phyloP scores from a whole-genome alignment of 768 basidiomycete genomes.

The Tylopilus rubrobrunneus region DNA sequence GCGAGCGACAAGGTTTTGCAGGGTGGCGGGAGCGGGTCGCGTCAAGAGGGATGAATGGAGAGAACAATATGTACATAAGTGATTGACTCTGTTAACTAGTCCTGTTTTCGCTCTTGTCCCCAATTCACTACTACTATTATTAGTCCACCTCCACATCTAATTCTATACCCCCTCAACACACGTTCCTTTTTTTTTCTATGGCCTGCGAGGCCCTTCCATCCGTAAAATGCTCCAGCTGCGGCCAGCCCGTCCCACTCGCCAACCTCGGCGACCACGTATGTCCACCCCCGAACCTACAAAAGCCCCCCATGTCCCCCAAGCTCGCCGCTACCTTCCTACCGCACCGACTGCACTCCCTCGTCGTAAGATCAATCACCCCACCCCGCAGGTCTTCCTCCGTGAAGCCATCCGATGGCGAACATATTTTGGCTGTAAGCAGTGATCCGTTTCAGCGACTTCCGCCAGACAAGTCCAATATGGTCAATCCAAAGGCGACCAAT shows the following conservation, averaged over 20 bases:
- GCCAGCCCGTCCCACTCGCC: conserved; percentile 62
- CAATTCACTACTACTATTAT: conserved; percentile 1
- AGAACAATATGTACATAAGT: conserved; percentile 17
- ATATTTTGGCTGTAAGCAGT: conserved; percentile 10
- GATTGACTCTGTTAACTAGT: neutral
- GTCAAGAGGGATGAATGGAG: neutral
- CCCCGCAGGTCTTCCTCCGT: conserved; percentile 7
- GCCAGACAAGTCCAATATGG: conserved; percentile 20
- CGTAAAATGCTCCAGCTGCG: conserved; percentile 83
- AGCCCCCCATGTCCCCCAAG: conserved; percentile 33
- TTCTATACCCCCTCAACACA: conserved; percentile 24
- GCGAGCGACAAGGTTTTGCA: conserved; percentile 2
- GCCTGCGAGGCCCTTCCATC: conserved; percentile 62
- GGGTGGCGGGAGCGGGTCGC: neutral
- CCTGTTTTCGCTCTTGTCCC: neutral
- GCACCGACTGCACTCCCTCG: conserved; percentile 45
- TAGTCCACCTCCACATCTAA: conserved; percentile 15
- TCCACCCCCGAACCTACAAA: conserved; percentile 36
- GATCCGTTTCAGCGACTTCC: conserved; percentile 28
- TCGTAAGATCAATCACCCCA: conserved; percentile 23
- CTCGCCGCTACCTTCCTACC: conserved; percentile 43
- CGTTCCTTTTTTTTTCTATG: conserved; percentile 22
- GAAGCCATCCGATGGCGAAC: conserved; percentile 7
- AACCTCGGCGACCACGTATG: conserved; percentile 81
- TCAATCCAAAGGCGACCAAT: conserved; percentile 3